Conservation (phyloP, 352 stramenopile species). For the Globisporangium megalacanthum region DNA sequence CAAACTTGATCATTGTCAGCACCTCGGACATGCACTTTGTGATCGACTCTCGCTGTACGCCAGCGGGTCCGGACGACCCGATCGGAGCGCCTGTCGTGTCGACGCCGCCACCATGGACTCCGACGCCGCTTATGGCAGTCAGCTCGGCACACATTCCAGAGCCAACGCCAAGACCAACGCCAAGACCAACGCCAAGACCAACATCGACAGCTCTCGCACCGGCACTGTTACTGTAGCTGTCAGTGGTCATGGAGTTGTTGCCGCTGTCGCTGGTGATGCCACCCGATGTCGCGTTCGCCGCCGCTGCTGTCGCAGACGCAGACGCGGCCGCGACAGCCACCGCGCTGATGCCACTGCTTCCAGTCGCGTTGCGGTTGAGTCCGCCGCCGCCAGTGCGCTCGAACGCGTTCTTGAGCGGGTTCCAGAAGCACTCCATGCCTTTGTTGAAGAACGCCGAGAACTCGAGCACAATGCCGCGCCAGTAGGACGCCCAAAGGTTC, state of each 20-base stretch:
- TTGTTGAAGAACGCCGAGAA: constrained; percentile 64
- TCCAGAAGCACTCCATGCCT: constrained; percentile 58
- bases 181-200: not conserved
- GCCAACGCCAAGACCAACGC: not conserved
- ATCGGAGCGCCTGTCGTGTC: not conserved
- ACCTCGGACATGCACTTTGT: constrained; percentile 57
- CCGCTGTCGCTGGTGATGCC: not conserved
- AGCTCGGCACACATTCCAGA: not conserved
- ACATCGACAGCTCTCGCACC: not conserved
- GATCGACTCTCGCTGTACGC: constrained; percentile 19
- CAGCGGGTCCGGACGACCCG: not conserved
- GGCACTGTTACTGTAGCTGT: not conserved
- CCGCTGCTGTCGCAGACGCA: constrained; percentile 4
- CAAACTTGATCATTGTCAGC: constrained; percentile 57
- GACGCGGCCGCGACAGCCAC: constrained; percentile 7
- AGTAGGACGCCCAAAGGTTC: constrained; percentile 58
- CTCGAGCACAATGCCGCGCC: constrained; percentile 48
- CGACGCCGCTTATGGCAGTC: no score
- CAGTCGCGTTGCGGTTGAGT: constrained; percentile 12
- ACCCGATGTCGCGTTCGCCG: not conserved
- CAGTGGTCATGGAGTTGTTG: not conserved
- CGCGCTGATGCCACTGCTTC: constrained; percentile 1
- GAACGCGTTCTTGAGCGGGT: constrained; percentile 53
- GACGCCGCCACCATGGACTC: not conserved
- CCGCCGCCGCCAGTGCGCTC: constrained; percentile 22